Base-by-base conservation (phyloP, 2,329 filamentous ascomycete genomes). In the Ceratocystis diversiconidia region DNA sequence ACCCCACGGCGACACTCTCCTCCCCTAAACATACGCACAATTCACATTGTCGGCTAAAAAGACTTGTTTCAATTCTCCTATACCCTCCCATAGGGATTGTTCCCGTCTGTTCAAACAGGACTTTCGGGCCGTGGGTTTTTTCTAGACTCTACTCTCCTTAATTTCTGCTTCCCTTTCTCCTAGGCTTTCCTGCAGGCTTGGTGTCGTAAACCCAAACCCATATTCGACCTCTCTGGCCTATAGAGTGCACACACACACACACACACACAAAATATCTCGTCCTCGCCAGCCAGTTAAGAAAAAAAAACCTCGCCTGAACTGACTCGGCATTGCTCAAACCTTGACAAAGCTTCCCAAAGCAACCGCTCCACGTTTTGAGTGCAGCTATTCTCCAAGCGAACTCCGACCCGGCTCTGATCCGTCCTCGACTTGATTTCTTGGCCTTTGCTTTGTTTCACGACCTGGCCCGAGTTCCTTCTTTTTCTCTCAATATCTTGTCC, bases 401-500 rank as follows among this genome's bases (percentile, higher is more conserved):
- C 55, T n/a, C 32, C 55, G 55, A 59, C 55, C 55, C 15, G 55
- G 55, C 55, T 32, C 22, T 59, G 55, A 59, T 59, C 55, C 28
- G 55, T 32, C 55, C 55, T 59, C 28, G 28, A 36, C 28, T 7
- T 59, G 28, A 19, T 59, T 59, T 22, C 30, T 12, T 59, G 55
- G 55, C n/a, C 55, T 59, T 19, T 59, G 55, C 55, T 30, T 32
- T 59, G 55, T 59, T 59, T 59, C 55, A 59, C 55, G 17, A 36
- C 8, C 17, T 59, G 55, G 28, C 32, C 55, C n/a, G 55, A 59
- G 55, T 36, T 59, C 32, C 55, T 59, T 36, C 55, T 7, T 8
- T 57, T 28, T 57, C 52, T 57, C 12, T 30, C 52, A 25, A n/a
- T n/a, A 12, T 30, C 28, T 30, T 17, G 15, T 30, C 22, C 22